Base-by-base conservation (phyloP, 768 basidiomycete species). In the Peribolospora baueri region DNA sequence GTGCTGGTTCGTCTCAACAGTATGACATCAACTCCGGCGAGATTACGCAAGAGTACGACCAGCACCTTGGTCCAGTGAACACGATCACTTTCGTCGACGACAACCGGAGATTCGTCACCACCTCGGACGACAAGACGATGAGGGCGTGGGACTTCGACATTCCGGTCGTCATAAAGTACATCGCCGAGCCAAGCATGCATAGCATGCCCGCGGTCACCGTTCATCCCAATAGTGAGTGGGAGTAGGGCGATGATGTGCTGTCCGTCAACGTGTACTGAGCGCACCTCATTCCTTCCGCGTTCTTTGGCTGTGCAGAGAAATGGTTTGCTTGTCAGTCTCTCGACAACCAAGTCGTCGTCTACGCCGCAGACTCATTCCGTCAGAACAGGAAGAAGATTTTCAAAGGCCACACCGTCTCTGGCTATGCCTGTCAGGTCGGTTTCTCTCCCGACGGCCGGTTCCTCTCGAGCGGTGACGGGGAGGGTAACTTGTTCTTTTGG, bases 61-160 rank as follows among this genome's bases (percentile, higher is more conserved):
- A 95, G 66, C 93, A 98, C 71, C 72, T 98, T 57, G 93, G 93
- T 0, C 90, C 91, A 41, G 91, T 97, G 53, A 97, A 95, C 67
- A 90, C 87, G 3, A 98, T 97, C 62, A 98, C 90, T 3, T 98
- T 97, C 67, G 88, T 97, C 42, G 93, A 98, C 63, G 88, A 98
- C 64, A 95, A 95, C 66, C 75, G 93, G 61, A 58, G 58, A 39
- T 97, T 98, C 65, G 82, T 97, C 53, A 97, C 93, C 2, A 97
- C 91, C 10, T 95, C 88, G 7, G 93, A 98, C 66, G 93, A 98
- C 70, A 97, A 97, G 71, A 93, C 88, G 2, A 93, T 98, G 59
- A 80, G 93, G 48, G 91, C 87, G 13, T 98, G 93, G 93, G 93
- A 98, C 67, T 97, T 82, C 67, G 93, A 98, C 68, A 97, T 98